These are phyloP conservation scores for Murraya koenigii DNA, from an alignment of 345 rosid species.

Conservation along the genomic window DNA sequence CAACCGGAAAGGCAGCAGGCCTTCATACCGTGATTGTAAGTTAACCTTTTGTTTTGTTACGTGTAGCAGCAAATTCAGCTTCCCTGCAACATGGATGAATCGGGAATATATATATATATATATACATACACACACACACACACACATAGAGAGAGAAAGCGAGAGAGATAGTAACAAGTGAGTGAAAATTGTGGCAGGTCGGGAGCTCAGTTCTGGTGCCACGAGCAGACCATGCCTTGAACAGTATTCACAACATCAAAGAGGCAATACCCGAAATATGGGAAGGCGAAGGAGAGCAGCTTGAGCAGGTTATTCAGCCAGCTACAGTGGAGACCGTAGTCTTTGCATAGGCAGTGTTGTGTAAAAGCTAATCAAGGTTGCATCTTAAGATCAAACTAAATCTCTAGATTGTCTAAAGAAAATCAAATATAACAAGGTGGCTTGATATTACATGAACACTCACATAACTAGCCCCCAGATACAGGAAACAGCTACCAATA, in stretches of 20 bases:
- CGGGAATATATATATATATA: too few species aligned
- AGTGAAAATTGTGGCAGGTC: slow-evolving; percentile 39
- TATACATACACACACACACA: too few species aligned
- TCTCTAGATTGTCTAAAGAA: background rate
- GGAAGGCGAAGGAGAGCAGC: slow-evolving; percentile 57
- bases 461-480: background rate
- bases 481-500: background rate
- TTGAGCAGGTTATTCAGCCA: slow-evolving; percentile 57
- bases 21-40: slow-evolving; percentile 74
- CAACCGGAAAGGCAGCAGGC: slow-evolving; percentile 69
- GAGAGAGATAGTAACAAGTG: background rate
- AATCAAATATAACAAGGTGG: background rate
- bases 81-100: background rate
- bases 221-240: slow-evolving; percentile 77
- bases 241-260: slow-evolving; percentile 78
- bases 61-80: background rate
- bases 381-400: background rate
- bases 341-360: slow-evolving; percentile 41
- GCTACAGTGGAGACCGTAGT: slow-evolving; percentile 57
- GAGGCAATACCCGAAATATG: slow-evolving; percentile 83
- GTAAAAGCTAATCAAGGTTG: background rate
- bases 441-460: background rate
- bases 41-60: background rate
- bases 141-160: too few species aligned
- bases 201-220: slow-evolving; percentile 62